Conservation (phyloP, 2,329 filamentous ascomycete genomes). For the Pestalotiopsis sp. region DNA sequence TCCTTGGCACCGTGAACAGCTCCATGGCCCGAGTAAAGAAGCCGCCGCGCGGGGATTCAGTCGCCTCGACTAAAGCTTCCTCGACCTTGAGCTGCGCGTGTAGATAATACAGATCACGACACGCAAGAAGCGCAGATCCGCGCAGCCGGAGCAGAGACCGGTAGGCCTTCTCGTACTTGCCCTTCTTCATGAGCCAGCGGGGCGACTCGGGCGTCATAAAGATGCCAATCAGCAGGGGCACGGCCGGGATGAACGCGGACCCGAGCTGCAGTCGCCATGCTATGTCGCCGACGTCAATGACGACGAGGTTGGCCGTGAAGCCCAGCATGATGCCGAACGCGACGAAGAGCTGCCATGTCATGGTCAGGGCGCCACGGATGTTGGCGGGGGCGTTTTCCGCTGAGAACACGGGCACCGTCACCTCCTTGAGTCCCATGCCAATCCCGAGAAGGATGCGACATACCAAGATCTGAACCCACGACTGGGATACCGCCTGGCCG, state of each 20-base stretch:
- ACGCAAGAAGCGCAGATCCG: conserved; percentile 59
- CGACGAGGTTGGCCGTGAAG: conserved; percentile 63
- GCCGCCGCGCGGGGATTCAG: not conserved
- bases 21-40: conserved; percentile 32
- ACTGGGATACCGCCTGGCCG: conserved; percentile 58
- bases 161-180: conserved; percentile 54
- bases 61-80: conserved; percentile 9
- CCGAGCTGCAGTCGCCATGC: conserved; percentile 65
- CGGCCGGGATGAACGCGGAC: conserved; percentile 64
- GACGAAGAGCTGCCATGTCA: conserved; percentile 57
- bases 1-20: conserved; percentile 57
- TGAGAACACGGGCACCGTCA: conserved; percentile 53
- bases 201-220: conserved; percentile 64
- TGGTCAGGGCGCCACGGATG: conserved; percentile 55
- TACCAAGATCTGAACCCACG: conserved; percentile 58
- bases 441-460: conserved; percentile 58
- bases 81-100: conserved; percentile 47
- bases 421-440: conserved; percentile 57
- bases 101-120: conserved; percentile 59
- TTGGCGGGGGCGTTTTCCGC: conserved; percentile 52
- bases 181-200: conserved; percentile 66
- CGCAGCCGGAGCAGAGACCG: conserved; percentile 56
- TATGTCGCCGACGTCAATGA: conserved; percentile 58
- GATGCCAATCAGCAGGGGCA: conserved; percentile 57
- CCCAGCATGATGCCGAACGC: conserved; percentile 68